Percentiles rank a stretch among this genome's conserved stretches.
Conservation (phyloP, 2,329 filamentous ascomycete genomes). For the Arthrobotrys megalospora region DNA sequence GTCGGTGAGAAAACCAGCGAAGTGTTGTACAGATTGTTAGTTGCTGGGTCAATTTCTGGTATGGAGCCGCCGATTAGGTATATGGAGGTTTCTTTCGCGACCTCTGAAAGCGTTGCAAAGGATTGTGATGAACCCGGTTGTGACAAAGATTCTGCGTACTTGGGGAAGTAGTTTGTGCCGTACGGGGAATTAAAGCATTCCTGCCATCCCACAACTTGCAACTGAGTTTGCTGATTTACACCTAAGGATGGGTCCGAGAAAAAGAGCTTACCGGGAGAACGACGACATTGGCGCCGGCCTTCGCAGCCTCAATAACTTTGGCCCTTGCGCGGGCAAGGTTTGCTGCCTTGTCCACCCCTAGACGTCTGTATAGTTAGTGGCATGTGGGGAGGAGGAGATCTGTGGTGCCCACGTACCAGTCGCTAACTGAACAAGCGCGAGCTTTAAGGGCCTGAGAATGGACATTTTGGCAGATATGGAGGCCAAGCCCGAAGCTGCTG, state of each 20-base stretch:
- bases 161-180: conserved; percentile 84
- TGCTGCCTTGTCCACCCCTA: conserved; percentile 82
- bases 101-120: conserved; percentile 84
- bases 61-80: conserved; percentile 95
- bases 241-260: not conserved
- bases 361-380: conserved; percentile 65
- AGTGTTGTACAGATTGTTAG: conserved; percentile 88
- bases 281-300: conserved; percentile 83
- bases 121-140: conserved; percentile 83
- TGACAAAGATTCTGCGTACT: conserved; percentile 89
- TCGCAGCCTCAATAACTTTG: conserved; percentile 86
- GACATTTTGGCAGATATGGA: conserved; percentile 27
- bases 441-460: conserved; percentile 82
- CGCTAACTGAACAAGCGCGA: conserved; percentile 85
- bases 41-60: conserved; percentile 79
- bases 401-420: conserved; percentile 71
- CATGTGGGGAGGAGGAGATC: conserved; percentile 62
- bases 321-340: conserved; percentile 86
- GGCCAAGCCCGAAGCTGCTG: too few relatives aligned
- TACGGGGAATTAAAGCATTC: conserved; percentile 99
- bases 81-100: conserved; percentile 82
- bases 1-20: conserved; percentile 83
- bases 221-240: not conserved
- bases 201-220: conserved; percentile 18
- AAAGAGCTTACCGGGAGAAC: conserved; percentile 76